phyloP scores from a whole-genome alignment of 2,329 filamentous ascomycete species.

The Zasmidium citrigriseum region DNA sequence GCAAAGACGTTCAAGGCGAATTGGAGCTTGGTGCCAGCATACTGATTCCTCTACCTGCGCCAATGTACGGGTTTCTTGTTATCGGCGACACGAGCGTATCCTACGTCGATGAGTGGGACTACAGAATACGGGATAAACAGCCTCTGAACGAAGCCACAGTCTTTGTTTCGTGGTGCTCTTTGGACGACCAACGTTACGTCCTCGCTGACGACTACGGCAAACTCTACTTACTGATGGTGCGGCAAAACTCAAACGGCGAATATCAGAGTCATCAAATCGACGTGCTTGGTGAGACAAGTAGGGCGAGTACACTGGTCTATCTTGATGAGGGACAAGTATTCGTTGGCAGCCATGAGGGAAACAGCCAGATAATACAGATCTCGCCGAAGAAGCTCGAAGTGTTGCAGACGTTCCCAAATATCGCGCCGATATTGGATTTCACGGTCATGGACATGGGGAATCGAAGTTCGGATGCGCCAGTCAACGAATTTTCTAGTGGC shows the following conservation, averaged over 20 bases:
- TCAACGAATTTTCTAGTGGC: conserved; percentile 90
- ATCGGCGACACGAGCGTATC: conserved; percentile 68
- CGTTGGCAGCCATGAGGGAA: conserved; percentile 87
- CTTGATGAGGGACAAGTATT: conserved; percentile 74
- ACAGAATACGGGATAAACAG: conserved; percentile 64
- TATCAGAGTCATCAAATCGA: conserved; percentile 74
- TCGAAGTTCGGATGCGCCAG: conserved; percentile 72
- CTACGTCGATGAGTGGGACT: conserved; percentile 77
- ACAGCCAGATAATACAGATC: conserved; percentile 79
- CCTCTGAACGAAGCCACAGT: conserved; percentile 73
- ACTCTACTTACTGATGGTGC: conserved; percentile 80
- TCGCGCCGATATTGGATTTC: conserved; percentile 91
- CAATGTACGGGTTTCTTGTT: conserved; percentile 52
- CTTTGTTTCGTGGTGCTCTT: conserved; percentile 87
- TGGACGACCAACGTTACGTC: conserved; percentile 81
- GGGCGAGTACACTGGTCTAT: conserved; percentile 77
- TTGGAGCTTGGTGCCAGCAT: conserved; percentile 62
- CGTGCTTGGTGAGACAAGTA: conserved; percentile 68
- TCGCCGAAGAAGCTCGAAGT: conserved; percentile 60
- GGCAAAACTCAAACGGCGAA: conserved; percentile 62
- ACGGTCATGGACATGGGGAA: conserved; percentile 95
- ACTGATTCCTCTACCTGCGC: conserved; percentile 61
- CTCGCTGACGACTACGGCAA: conserved; percentile 88
- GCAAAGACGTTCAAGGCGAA: conserved; percentile 48
- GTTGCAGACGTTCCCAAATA: conserved; percentile 76